These are phyloP conservation scores for Trypanosomatidae sp. DNA, from an alignment of 208 protist species.

Conservation along the genomic window DNA sequence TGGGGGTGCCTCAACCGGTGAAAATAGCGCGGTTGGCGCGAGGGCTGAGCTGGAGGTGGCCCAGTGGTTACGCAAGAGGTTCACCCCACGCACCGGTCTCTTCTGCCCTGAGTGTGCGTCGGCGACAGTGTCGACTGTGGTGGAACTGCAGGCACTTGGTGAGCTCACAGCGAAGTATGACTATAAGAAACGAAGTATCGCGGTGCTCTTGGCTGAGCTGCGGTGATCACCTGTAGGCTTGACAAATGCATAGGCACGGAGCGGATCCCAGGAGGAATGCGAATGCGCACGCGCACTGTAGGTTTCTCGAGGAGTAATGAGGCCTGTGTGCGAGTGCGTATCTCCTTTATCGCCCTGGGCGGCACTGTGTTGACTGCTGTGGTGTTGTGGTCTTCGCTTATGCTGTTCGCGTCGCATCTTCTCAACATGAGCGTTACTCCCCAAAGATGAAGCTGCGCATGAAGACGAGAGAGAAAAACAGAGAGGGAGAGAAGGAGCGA, in stretches of 20 bases:
- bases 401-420: not conserved
- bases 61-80: constrained; percentile 7
- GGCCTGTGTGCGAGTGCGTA: not conserved
- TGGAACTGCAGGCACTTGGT: constrained; percentile 13
- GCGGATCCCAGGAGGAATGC: not conserved
- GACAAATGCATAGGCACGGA: not conserved
- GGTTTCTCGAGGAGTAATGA: not conserved
- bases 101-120: constrained; percentile 49
- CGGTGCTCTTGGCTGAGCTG: constrained; percentile 4
- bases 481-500: not conserved
- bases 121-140: constrained; percentile 8
- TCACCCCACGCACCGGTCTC: not conserved
- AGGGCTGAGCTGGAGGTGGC: constrained; percentile 10
- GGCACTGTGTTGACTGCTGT: not conserved
- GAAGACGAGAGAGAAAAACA: not conserved
- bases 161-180: constrained; percentile 14
- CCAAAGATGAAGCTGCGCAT: not conserved
- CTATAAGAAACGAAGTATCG: constrained; percentile 9
- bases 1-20: not conserved
- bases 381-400: not conserved
- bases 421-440: not conserved
- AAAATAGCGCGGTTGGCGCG: not conserved
- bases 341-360: not conserved
- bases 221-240: not conserved
- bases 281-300: not conserved